Conservation (phyloP, 768 basidiomycete species). For the Lactifluus pinguis region DNA sequence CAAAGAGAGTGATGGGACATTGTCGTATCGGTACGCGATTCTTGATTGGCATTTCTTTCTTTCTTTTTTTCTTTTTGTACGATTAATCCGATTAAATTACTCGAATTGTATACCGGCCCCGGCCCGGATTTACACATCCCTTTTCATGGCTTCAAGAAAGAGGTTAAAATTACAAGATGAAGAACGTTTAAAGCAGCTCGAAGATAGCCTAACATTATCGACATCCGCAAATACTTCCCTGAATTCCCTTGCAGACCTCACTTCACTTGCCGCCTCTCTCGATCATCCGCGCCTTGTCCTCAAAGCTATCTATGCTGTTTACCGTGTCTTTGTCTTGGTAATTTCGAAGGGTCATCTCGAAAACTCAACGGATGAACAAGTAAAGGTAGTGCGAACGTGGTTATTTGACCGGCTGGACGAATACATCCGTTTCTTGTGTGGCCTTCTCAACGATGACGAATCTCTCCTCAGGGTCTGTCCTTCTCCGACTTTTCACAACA, state of each 20-base stretch:
- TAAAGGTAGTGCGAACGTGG: slow-evolving; percentile 64
- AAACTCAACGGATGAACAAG: slow-evolving; percentile 47
- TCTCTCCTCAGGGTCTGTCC: slow-evolving; percentile 56
- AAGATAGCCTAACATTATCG: slow-evolving; percentile 46
- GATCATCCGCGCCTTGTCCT: slow-evolving; percentile 49
- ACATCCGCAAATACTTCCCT: slow-evolving; percentile 51
- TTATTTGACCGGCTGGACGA: slow-evolving; percentile 63
- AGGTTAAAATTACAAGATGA: slow-evolving; percentile 22
- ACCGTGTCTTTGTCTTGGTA: slow-evolving; percentile 63
- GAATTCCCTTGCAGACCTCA: slow-evolving; percentile 69
- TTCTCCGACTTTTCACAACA: not conserved
- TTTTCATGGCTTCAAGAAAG: slow-evolving; percentile 13
- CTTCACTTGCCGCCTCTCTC: slow-evolving; percentile 43
- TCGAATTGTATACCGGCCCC: not conserved
- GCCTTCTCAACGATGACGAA: slow-evolving; percentile 72
- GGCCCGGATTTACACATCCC: not conserved
- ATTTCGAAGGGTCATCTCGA: slow-evolving; percentile 48
- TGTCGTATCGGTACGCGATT: slow-evolving; percentile 4
- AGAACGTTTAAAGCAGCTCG: slow-evolving; percentile 36
- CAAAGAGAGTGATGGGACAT: slow-evolving; percentile 4
- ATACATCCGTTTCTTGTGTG: slow-evolving; percentile 60
- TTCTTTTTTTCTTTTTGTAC: slow-evolving; percentile 5
- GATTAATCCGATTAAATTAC: slow-evolving; percentile 9
- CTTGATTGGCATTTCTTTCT: slow-evolving; percentile 14
- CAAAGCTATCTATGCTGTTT: slow-evolving; percentile 75